phyloP scores from a whole-genome alignment of 1,139 yeast genomes.

The Sugiyamaella novakii region DNA sequence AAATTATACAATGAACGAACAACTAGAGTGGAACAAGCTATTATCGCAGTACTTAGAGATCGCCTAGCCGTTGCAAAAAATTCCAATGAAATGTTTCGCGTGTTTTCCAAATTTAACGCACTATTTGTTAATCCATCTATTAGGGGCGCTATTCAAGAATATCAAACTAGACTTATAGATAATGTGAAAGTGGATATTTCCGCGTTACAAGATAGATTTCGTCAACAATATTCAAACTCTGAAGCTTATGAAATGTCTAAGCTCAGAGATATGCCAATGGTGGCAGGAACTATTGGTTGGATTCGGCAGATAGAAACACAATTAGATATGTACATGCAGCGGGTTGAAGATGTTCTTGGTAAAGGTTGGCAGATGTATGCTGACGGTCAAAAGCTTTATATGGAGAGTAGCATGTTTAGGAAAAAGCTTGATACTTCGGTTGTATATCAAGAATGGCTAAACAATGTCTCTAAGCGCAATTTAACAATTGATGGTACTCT shows the following conservation, averaged over 20 bases:
- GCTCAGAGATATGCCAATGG: constrained; percentile 51
- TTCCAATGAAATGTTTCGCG: constrained; percentile 54
- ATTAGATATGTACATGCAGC: constrained; percentile 45
- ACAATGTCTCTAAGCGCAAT: constrained; percentile 29
- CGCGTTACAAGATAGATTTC: constrained; percentile 47
- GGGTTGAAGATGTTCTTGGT: constrained; percentile 62
- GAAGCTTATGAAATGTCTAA: constrained; percentile 43
- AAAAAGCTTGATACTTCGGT: constrained; percentile 50
- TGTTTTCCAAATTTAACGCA: constrained; percentile 52
- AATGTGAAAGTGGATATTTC: constrained; percentile 52
- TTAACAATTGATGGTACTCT: constrained; percentile 45
- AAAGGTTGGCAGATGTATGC: constrained; percentile 73
- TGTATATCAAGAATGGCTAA: constrained; percentile 55
- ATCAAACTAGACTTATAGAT: constrained; percentile 52
- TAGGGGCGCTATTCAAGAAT: constrained; percentile 57
- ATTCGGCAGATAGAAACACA: constrained; percentile 52
- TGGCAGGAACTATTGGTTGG: constrained; percentile 54
- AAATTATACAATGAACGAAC: constrained; percentile 48
- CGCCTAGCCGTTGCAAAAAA: constrained; percentile 46
- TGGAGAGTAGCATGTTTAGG: constrained; percentile 52
- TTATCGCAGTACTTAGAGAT: constrained; percentile 47
- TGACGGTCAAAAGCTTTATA: constrained; percentile 64
- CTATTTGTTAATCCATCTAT: constrained; percentile 54
- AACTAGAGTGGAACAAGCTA: constrained; percentile 49
- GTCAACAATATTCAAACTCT: constrained; percentile 41